Evolutionary conservation across 2,329 filamentous ascomycete genomes (phyloP).

Genomic region (Coniochaeta sp.): DNA sequence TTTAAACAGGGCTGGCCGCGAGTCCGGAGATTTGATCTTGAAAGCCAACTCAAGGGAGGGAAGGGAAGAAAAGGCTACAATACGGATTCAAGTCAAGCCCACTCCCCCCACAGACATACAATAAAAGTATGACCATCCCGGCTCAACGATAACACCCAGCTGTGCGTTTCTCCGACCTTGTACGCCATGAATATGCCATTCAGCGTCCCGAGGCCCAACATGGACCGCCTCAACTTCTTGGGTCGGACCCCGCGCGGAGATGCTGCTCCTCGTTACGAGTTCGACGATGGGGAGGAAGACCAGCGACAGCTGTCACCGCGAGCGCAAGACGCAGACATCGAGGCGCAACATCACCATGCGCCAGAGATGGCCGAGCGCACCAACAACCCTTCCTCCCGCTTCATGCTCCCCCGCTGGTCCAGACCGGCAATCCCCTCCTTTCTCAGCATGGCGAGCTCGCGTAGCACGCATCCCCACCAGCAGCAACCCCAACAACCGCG

Average conservation of each 20-base stretch:
- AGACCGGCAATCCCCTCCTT: conserved; percentile 20
- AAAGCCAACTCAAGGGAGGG: neutral
- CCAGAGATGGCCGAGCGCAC: conserved; percentile 21
- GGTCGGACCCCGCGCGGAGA: neutral
- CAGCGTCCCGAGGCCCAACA: conserved; percentile 1
- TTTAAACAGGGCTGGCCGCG: neutral
- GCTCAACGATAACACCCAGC: neutral
- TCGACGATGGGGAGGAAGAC: conserved; percentile 15
- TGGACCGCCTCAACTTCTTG: conserved; percentile 1
- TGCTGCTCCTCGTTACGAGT: neutral
- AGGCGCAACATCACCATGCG: conserved; percentile 1
- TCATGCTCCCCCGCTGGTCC: conserved; percentile 18
- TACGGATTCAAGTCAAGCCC: neutral
- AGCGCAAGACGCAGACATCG: conserved; percentile 4
- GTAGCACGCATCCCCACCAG: neutral
- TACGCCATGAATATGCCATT: conserved; percentile 1
- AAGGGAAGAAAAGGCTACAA: neutral
- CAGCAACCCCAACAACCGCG: conserved; percentile 5
- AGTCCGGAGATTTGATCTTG: neutral
- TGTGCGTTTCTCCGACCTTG: neutral
- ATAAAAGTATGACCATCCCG: neutral
- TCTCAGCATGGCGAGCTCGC: conserved; percentile 10
- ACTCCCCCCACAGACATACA: neutral
- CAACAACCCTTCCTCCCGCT: conserved; percentile 6
- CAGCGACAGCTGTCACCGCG: conserved; percentile 8